Percentiles rank a stretch among this genome's conserved stretches.
Conservation (phyloP, 768 basidiomycete genomes). For the Mycena olivaceomarginata region DNA sequence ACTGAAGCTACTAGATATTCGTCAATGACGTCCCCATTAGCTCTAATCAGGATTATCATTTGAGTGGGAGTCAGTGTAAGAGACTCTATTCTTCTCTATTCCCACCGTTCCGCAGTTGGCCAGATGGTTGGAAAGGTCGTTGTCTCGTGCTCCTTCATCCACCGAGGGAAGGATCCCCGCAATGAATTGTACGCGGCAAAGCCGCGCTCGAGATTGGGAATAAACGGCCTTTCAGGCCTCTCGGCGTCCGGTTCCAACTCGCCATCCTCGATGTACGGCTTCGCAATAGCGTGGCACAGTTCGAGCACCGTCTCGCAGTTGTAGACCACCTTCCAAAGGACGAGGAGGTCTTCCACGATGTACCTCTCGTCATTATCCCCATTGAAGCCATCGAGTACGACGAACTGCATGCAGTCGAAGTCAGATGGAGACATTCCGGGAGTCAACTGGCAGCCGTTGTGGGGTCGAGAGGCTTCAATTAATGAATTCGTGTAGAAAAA, state of each 20-base stretch:
- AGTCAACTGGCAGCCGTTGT: background rate
- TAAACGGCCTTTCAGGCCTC: background rate
- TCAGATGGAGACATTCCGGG: background rate
- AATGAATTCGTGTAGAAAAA: background rate
- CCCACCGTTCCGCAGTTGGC: background rate
- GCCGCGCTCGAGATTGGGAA: background rate
- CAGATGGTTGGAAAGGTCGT: background rate
- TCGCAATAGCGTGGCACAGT: conserved; percentile 2
- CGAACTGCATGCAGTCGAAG: conserved; percentile 19
- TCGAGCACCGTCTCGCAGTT: background rate
- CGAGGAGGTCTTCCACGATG: background rate
- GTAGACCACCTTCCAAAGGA: background rate
- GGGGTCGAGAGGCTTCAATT: background rate
- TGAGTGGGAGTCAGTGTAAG: no score
- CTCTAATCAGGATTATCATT: no score
- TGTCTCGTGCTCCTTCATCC: background rate
- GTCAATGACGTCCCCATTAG: no score
- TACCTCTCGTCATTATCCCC: background rate
- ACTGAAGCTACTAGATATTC: no score
- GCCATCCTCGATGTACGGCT: background rate
- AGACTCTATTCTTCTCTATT: no score
- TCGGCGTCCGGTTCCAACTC: conserved; percentile 10
- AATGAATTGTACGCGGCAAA: background rate
- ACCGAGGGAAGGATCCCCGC: background rate
- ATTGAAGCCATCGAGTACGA: background rate